These are phyloP conservation scores for Solanum paucissectum DNA, from an alignment of 257 asterid species.

Conservation along the genomic window DNA sequence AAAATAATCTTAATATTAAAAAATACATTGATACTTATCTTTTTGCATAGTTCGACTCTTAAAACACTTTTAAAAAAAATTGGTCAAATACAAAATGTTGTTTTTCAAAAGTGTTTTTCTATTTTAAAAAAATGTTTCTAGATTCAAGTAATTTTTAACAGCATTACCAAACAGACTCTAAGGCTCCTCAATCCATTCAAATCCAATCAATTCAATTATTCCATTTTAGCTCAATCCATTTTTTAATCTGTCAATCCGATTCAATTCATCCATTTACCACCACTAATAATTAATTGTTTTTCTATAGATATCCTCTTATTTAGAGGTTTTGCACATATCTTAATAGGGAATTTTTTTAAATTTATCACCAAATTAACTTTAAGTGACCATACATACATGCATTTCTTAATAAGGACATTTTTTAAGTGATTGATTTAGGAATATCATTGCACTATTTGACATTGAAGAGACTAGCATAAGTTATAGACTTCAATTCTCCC, in stretches of 20 bases:
- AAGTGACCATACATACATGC: neutral
- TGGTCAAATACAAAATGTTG: neutral
- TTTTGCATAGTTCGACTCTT: neutral
- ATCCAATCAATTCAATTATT: neutral
- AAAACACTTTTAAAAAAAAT: too few species aligned
- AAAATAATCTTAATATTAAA: neutral
- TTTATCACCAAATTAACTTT: neutral
- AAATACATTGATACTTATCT: neutral
- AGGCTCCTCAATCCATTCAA: neutral
- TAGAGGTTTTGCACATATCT: neutral
- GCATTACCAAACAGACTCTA: neutral
- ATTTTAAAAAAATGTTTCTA: too few species aligned
- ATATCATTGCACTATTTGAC: neutral
- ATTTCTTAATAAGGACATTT: neutral
- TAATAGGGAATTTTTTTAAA: neutral
- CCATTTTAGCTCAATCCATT: neutral
- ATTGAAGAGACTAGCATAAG: neutral
- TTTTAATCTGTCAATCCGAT: neutral
- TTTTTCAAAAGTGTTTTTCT: neutral
- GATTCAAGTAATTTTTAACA: too few species aligned
- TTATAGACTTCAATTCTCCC: neutral
- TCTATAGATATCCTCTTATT: neutral
- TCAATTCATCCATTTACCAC: neutral
- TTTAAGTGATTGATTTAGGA: neutral
- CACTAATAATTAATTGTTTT: neutral